These are phyloP conservation scores for Geosmithia putterillii DNA, from an alignment of 2,329 filamentous ascomycete species.

Conservation along the genomic window DNA sequence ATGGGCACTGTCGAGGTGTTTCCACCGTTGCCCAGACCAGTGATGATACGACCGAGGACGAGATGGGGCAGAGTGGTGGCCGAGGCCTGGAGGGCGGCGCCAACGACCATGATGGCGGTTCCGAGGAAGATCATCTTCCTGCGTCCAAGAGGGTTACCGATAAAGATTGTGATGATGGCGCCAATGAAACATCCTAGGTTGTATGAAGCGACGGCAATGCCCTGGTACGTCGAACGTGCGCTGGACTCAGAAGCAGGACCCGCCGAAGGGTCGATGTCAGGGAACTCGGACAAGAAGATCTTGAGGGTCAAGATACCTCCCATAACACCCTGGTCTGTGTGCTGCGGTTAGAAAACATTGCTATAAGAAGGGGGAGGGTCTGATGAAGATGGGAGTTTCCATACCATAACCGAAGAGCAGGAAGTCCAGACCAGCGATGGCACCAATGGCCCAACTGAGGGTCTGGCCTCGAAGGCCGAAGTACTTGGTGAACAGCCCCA, in stretches of 20 bases:
- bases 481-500: constrained; percentile 26
- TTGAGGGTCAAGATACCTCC: constrained; percentile 60
- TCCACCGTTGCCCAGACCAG: constrained; percentile 44
- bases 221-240: constrained; percentile 37
- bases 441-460: constrained; percentile 57
- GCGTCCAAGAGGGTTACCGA: constrained; percentile 50
- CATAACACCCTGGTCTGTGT: constrained; percentile 63
- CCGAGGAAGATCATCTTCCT: constrained; percentile 47
- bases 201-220: constrained; percentile 42
- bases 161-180: constrained; percentile 53
- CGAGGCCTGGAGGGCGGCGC: constrained; percentile 44
- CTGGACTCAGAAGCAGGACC: no score
- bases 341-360: constrained; percentile 3
- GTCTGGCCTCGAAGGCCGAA: constrained; percentile 53
- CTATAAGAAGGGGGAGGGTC: neutral
- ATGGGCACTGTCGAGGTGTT: constrained; percentile 45
- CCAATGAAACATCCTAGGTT: constrained; percentile 52
- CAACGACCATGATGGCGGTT: constrained; percentile 43
- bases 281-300: constrained; percentile 45
- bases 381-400: constrained; percentile 2
- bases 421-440: constrained; percentile 64
- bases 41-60: constrained; percentile 45
- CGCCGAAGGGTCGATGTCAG: constrained; percentile 35
- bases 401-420: constrained; percentile 46
- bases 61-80: constrained; percentile 42